Evolutionary conservation across 2,329 filamentous ascomycete genomes (phyloP).

Genomic region (Xylariales sp.): DNA sequence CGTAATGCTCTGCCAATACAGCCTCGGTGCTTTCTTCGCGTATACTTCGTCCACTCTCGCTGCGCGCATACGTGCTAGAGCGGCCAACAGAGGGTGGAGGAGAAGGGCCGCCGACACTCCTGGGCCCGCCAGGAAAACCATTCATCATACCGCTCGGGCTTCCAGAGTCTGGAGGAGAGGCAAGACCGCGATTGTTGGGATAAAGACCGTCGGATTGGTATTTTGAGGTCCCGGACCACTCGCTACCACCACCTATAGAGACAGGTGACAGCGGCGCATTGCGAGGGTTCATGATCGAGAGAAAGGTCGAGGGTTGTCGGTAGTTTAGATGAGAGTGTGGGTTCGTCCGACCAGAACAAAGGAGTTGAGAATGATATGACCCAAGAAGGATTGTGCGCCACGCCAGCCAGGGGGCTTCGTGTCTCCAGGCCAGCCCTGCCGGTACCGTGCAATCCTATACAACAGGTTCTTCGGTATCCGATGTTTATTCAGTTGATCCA

Average conservation of each 20-base stretch:
- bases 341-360: constrained; percentile 40
- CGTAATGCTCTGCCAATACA: constrained; percentile 82
- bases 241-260: constrained; percentile 84
- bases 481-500: constrained; percentile 19
- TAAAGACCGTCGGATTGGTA: constrained; percentile 71
- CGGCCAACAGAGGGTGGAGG: constrained; percentile 89
- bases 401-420: constrained; percentile 31
- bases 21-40: constrained; percentile 70
- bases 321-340: constrained; percentile 34
- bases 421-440: constrained; percentile 34
- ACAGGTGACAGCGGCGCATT: constrained; percentile 84
- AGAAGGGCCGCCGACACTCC: constrained; percentile 74
- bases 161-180: constrained; percentile 77
- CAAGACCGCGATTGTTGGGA: constrained; percentile 66
- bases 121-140: constrained; percentile 66
- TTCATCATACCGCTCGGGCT: constrained; percentile 71
- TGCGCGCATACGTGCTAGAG: constrained; percentile 81
- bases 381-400: constrained; percentile 36
- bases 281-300: constrained; percentile 73
- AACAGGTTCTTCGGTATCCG: constrained; percentile 26
- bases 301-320: constrained; percentile 26
- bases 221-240: constrained; percentile 79
- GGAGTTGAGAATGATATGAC: constrained; percentile 32
- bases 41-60: constrained; percentile 71
- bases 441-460: constrained; percentile 21